Evolutionary conservation across 768 basidiomycete genomes (phyloP).

Genomic region (Neoboletus subvelutipes): DNA sequence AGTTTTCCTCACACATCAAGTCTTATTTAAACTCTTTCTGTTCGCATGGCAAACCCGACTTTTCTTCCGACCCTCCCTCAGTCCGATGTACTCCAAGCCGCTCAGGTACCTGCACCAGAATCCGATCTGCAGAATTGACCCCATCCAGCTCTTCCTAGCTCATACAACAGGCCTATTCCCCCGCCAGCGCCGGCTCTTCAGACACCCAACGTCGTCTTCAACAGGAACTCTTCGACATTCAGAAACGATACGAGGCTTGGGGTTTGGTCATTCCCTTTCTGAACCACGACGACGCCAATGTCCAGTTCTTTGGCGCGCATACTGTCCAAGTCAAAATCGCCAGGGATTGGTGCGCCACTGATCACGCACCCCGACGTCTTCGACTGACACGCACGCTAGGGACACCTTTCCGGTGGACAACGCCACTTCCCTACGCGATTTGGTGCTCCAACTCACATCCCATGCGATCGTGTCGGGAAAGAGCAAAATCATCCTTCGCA

Average conservation of each 20-base stretch:
- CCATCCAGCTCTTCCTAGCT: slow-evolving; percentile 42
- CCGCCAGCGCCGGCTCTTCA: slow-evolving; percentile 47
- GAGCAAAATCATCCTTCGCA: slow-evolving; percentile 75
- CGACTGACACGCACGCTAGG: slow-evolving; percentile 43
- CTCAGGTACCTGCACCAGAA: slow-evolving; percentile 47
- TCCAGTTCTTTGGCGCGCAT: slow-evolving; percentile 94
- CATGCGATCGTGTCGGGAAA: slow-evolving; percentile 58
- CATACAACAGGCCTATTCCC: slow-evolving; percentile 66
- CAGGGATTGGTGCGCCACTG: slow-evolving; percentile 72
- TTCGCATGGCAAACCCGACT: slow-evolving; percentile 21
- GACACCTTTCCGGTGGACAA: slow-evolving; percentile 69
- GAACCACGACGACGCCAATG: slow-evolving; percentile 69
- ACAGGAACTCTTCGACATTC: slow-evolving; percentile 72
- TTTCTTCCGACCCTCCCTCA: slow-evolving; percentile 55
- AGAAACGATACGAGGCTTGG: slow-evolving; percentile 79
- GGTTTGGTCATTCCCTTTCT: slow-evolving; percentile 78
- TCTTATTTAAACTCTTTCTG: neutral
- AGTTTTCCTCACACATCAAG: neutral
- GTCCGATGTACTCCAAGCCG: slow-evolving; percentile 56
- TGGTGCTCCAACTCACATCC: slow-evolving; percentile 69
- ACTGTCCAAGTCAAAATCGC: slow-evolving; percentile 93
- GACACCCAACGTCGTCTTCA: slow-evolving; percentile 65
- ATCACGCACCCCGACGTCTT: neutral
- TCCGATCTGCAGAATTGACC: slow-evolving; percentile 10
- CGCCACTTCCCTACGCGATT: slow-evolving; percentile 54